Evolutionary conservation across 495 filamentous ascomycete species (phyloP).

Genomic region (Hypoxylon crocopeplum): DNA sequence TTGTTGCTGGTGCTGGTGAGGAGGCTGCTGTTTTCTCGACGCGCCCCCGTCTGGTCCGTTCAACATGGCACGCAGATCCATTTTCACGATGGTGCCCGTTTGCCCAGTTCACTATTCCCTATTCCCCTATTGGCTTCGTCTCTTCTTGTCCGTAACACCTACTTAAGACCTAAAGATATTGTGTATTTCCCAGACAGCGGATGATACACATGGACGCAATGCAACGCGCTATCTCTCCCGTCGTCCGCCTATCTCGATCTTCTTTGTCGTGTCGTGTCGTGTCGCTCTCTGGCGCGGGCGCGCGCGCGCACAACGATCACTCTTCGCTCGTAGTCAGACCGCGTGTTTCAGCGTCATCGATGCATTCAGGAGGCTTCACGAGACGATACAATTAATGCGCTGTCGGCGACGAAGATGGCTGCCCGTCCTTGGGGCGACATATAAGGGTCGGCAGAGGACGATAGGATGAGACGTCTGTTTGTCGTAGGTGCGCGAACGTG

Average conservation of each 20-base stretch:
- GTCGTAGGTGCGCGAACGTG: no score
- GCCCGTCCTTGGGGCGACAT: slow-evolving; percentile 2
- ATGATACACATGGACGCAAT: slow-evolving; percentile 11
- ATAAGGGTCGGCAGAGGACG: slow-evolving; percentile 15
- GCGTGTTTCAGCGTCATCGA: slow-evolving; percentile 23
- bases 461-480: slow-evolving; percentile 14
- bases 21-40: slow-evolving; percentile 32
- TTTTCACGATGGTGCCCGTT: slow-evolving; percentile 41
- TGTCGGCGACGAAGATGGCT: slow-evolving; percentile 6
- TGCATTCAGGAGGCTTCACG: slow-evolving; percentile 17
- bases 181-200: neutral
- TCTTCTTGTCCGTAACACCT: slow-evolving; percentile 19
- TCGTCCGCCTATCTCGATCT: neutral
- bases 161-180: neutral
- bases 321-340: slow-evolving; percentile 20
- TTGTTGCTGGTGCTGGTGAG: no score
- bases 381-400: slow-evolving; percentile 14
- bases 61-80: slow-evolving; percentile 65
- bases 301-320: slow-evolving; percentile 29
- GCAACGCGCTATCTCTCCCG: slow-evolving; percentile 6
- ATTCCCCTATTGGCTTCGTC: slow-evolving; percentile 12
- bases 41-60: slow-evolving; percentile 54
- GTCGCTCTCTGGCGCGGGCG: slow-evolving; percentile 16
- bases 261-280: neutral
- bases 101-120: slow-evolving; percentile 27